These are phyloP conservation scores for Porphyrellus cyaneotinctus DNA, from an alignment of 768 basidiomycete species.

Conservation along the genomic window DNA sequence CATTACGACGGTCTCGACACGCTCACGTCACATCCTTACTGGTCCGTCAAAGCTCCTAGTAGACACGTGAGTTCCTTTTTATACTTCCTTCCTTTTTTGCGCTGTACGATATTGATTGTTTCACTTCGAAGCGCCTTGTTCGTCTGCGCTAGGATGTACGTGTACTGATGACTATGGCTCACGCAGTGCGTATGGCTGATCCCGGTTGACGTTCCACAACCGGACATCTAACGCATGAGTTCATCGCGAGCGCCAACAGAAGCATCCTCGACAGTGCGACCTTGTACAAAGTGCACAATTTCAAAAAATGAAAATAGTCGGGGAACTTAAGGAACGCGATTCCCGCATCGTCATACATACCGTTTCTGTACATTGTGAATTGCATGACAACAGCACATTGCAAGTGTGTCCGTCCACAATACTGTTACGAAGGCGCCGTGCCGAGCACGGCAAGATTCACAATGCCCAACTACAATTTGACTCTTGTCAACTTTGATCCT, in stretches of 20 bases:
- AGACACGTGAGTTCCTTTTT: conserved; percentile 11
- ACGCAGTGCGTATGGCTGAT: conserved; percentile 25
- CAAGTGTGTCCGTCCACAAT: background rate
- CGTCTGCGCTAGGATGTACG: no score
- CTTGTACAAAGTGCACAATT: conserved; percentile 24
- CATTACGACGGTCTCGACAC: conserved; percentile 28
- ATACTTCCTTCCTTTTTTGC: background rate
- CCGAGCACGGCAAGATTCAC: conserved; percentile 5
- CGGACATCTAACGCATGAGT: conserved; percentile 29
- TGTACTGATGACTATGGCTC: background rate
- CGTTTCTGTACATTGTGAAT: no score
- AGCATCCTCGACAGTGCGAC: conserved; percentile 21
- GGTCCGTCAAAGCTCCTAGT: conserved; percentile 1
- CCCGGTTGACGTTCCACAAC: conserved; percentile 29
- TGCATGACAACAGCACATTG: background rate
- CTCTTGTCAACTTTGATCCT: background rate
- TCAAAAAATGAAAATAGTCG: background rate
- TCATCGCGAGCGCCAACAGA: conserved; percentile 29
- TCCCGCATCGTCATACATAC: no score
- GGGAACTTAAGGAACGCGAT: no score
- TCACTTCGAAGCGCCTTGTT: background rate
- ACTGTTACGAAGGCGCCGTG: background rate
- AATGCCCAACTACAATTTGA: conserved; percentile 1
- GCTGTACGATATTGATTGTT: background rate
- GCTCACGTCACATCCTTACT: conserved; percentile 4